Conservation (phyloP, 768 basidiomycete species). For the Suillus occidentalis region DNA sequence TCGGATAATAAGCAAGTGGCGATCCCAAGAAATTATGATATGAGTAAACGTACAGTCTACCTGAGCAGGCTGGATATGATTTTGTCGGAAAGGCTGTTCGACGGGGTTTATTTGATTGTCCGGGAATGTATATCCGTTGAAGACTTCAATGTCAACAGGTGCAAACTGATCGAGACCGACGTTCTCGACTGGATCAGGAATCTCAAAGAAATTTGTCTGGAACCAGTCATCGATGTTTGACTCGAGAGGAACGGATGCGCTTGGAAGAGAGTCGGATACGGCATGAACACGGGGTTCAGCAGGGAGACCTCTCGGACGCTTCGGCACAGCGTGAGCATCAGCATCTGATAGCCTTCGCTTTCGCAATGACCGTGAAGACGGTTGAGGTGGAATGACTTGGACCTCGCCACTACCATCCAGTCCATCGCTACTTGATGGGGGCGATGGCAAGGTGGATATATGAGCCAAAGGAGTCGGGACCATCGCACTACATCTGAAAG, state of each 20-base stretch:
- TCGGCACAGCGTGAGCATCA: slow-evolving; percentile 20
- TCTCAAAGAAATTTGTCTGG: slow-evolving; percentile 28
- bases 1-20: too few species aligned
- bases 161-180: slow-evolving; percentile 24
- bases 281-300: slow-evolving; percentile 21
- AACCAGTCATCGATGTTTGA: slow-evolving; percentile 39
- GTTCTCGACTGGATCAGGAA: slow-evolving; percentile 26
- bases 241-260: slow-evolving; percentile 15
- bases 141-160: slow-evolving; percentile 35
- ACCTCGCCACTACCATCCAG: slow-evolving; percentile 6
- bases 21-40: too few species aligned
- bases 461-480: too few species aligned
- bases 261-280: slow-evolving; percentile 32
- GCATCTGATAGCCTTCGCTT: slow-evolving; percentile 41
- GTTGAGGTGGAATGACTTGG: not conserved
- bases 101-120: not conserved
- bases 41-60: slow-evolving; percentile 8
- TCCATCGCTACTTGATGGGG: not conserved
- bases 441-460: too few species aligned
- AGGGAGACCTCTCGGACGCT: slow-evolving; percentile 27
- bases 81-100: not conserved
- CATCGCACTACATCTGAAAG: not conserved
- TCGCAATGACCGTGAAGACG: slow-evolving; percentile 7
- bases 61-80: not conserved
- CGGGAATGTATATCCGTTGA: slow-evolving; percentile 25